Percentiles rank a stretch among this genome's conserved stretches.
Conservation (phyloP, 139 green algal species). For the Ettlia oleoabundans region DNA sequence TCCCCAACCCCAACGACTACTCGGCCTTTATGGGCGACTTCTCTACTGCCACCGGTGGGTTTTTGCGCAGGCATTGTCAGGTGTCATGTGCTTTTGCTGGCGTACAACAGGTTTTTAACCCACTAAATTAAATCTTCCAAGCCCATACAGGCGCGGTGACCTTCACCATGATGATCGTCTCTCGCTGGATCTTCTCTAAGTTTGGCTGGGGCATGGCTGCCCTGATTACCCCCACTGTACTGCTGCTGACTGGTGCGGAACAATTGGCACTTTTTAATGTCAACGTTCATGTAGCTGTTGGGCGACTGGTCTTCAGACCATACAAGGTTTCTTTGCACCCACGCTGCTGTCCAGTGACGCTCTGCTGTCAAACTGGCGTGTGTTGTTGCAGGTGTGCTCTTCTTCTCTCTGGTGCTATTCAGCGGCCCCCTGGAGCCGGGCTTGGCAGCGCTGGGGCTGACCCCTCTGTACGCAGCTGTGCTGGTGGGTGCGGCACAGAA, state of each 20-base stretch:
- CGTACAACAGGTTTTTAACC: background rate
- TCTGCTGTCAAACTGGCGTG: background rate
- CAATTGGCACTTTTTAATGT: no score
- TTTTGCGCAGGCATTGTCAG: no score
- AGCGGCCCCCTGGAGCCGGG: conserved; percentile 72
- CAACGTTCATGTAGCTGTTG: no score
- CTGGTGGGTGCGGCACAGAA: conserved; percentile 97
- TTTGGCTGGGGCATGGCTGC: conserved; percentile 97
- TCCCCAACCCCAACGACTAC: conserved; percentile 98
- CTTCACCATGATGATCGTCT: conserved; percentile 98
- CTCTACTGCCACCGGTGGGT: conserved; percentile 64
- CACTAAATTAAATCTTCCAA: no score
- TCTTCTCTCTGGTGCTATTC: conserved; percentile 97
- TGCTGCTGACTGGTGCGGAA: conserved; percentile 90
- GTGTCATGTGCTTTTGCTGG: background rate
- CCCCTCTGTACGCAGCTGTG: conserved; percentile 94
- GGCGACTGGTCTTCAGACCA: no score
- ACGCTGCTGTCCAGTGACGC: no score
- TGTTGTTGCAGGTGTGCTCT: conserved; percentile 70
- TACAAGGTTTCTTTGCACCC: no score
- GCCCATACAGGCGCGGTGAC: conserved; percentile 79
- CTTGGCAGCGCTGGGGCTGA: conserved; percentile 88
- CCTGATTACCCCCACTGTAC: conserved; percentile 95
- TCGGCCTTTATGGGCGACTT: conserved; percentile 93
- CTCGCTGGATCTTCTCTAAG: conserved; percentile 93